Percentiles rank a stretch among this genome's conserved stretches.
Conservation (phyloP, 176 grass and related monocot species). For the Ensete glaucum region DNA sequence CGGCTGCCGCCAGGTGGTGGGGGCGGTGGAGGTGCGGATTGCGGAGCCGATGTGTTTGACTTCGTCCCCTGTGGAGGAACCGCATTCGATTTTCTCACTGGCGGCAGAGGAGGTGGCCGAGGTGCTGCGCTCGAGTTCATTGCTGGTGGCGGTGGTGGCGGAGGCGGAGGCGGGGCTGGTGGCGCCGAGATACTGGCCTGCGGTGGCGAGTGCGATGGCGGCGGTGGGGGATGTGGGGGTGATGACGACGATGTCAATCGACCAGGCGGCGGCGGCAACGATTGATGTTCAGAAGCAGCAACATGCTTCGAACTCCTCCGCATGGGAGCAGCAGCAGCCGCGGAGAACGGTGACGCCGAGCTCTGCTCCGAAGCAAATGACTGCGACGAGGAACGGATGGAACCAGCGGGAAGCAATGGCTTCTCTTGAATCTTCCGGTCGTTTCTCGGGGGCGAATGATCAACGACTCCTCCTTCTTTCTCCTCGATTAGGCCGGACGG, state of each 20-base stretch:
- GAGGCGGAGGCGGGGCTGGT: neutral
- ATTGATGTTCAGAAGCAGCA: neutral
- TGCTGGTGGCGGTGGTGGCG: slow-evolving; percentile 18
- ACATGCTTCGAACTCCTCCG: slow-evolving; percentile 2
- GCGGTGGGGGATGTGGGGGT: neutral
- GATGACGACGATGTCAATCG: neutral
- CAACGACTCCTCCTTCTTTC: neutral
- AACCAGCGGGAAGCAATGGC: slow-evolving; percentile 7
- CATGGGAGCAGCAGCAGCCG: neutral
- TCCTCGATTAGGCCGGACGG: neutral
- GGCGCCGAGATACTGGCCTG: neutral
- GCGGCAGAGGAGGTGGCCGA: slow-evolving; percentile 20
- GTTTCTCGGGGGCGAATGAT: neutral
- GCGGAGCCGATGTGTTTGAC: neutral
- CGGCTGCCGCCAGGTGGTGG: slow-evolving; percentile 25
- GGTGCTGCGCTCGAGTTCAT: neutral
- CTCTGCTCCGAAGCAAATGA: neutral
- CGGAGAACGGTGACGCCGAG: slow-evolving; percentile 16
- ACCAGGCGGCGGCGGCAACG: neutral
- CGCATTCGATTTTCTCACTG: neutral
- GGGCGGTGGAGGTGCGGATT: slow-evolving; percentile 31
- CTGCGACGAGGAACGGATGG: slow-evolving; percentile 5
- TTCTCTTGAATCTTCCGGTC: neutral
- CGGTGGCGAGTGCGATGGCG: neutral
- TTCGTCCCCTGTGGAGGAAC: slow-evolving; percentile 16